Base-by-base conservation (phyloP, 2,329 filamentous ascomycete species). In the Trichoderma harzianum region DNA sequence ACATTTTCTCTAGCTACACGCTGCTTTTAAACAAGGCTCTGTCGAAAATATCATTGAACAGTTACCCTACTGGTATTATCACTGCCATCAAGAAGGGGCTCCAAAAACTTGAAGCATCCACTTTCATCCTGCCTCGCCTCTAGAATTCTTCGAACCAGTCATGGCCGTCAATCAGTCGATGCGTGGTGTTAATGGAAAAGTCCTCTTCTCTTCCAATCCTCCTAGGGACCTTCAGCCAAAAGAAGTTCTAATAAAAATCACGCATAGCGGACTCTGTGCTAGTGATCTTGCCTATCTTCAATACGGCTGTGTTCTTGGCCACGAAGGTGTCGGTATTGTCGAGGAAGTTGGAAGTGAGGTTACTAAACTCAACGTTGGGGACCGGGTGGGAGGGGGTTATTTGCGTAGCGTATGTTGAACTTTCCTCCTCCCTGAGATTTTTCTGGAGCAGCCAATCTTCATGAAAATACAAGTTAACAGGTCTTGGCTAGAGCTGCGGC, bases 271-370 rank as follows among this genome's bases (percentile, higher is more conserved):
- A 55, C 51, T 55, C 51, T 55, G 51, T 24, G n/a, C 51, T 16
- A 55, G 51, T 24, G 51, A 55, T 55, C 51, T 55, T 16, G 21
- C 51, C 51, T 55, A 55, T 21, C n/a, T 55, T 55, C 51, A 55
- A 21, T 55, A 55, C 51, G 51, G 51, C 51, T 55, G 51, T 55
- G 82, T 86, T 3, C 79, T 88, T 0, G 86, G 86, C 43, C 85
- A 88, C 75, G 85, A 88, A 76, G 85, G 84, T 55, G 83, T 87
- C 12, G 86, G 85, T 5, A 75, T 84, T 3, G 79, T 88, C 53
- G 83, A 84, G 12, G 79, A 82, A 18, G 74, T 83, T 5, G 86
- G 86, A 16, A 74, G 78, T 1, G 79, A 80, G 5, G 84, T 88
- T 18, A 79, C 77, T 26, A 78, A 80, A n/a, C 43, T 47, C 18